Evolutionary conservation across 441 rosid species (phyloP), one percentile per base, ranked within the genome.

Genomic region (Codiaeum variegatum): DNA sequence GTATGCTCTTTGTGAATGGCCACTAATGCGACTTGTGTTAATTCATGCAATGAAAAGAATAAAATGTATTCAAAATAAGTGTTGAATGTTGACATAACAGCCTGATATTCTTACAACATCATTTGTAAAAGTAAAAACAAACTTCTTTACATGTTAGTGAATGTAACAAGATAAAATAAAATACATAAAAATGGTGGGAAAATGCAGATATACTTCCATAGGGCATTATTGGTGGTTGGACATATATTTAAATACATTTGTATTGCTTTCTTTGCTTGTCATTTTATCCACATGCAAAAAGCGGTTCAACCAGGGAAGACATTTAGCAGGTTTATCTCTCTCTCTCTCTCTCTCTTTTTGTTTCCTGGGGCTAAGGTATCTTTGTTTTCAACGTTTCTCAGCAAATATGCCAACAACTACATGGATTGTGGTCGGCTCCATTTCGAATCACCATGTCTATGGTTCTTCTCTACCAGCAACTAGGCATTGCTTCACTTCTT

Each of bases 391-490:
- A 21, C 71, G 3, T 73, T 72, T 64, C 79, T 61, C 88, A 92
- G 98, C 93, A 87, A 92, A 80, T 87, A 77, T 79, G 90, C 84
- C 88, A 80, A 78, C 97, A 80, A 46, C 90, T 94, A 74, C 98
- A 92, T 67, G 81, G 82, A 31, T 77, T 94, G 72, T 94, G 98
- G 97, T 94, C 98, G 3, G 93, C 97, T 68, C 98, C 98, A 32
- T 92, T 94, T 74, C 92, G 98, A 36, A 94, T 92, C 79, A 81
- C 79, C 44, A 70, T 92, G 65, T 72, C 97, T 36, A 89, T 91
- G 96, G 81, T 84, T 81, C 97, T 94, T 76, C 92, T 94, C 67
- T 94, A 92, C 83, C 96, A 88, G 72, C 97, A 94, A 79, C 78
- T 94, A 21, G 97, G 98, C 69, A 88, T 87, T 80, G 90, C 98